Percentiles rank a stretch among this genome's conserved stretches.
phyloP scores from a whole-genome alignment of 805 yeast species.

The Crinitomyces ghanaensis region DNA sequence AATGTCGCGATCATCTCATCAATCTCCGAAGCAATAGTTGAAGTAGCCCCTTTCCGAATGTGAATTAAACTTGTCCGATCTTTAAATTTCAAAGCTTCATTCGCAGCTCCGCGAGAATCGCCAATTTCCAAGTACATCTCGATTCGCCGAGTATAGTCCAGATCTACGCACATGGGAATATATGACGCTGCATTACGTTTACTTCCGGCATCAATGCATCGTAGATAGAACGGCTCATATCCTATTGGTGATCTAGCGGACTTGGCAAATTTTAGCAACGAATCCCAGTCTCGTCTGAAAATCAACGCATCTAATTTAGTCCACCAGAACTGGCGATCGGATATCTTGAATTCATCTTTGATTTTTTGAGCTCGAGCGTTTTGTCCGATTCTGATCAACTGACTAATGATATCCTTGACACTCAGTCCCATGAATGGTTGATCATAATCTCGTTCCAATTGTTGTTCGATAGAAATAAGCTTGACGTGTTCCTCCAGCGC shows the following conservation, averaged over 20 bases:
- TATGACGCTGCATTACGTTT: constrained; percentile 49
- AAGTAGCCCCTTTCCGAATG: constrained; percentile 14
- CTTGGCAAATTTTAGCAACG: constrained; percentile 40
- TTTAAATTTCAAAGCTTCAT: constrained; percentile 22
- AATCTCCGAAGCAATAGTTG: constrained; percentile 10
- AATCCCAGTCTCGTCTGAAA: constrained; percentile 40
- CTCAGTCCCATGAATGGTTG: constrained; percentile 33
- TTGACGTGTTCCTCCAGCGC: constrained; percentile 35
- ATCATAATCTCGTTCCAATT: constrained; percentile 33
- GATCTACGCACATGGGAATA: constrained; percentile 38
- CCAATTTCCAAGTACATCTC: constrained; percentile 42
- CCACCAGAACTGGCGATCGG: constrained; percentile 47
- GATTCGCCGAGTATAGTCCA: constrained; percentile 36
- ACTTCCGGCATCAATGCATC: constrained; percentile 43
- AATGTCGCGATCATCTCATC: constrained; percentile 7
- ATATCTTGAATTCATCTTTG: constrained; percentile 42
- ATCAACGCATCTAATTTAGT: constrained; percentile 40
- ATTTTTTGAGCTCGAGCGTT: constrained; percentile 37
- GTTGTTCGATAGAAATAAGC: constrained; percentile 34
- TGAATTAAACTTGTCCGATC: constrained; percentile 15
- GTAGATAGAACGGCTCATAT: constrained; percentile 49
- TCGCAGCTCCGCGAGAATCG: constrained; percentile 28
- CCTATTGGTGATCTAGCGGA: constrained; percentile 58
- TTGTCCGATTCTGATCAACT: constrained; percentile 40
- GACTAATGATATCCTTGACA: constrained; percentile 36